These are phyloP conservation scores for Salix purpurea DNA, from an alignment of 345 rosid species.

Conservation along the genomic window DNA sequence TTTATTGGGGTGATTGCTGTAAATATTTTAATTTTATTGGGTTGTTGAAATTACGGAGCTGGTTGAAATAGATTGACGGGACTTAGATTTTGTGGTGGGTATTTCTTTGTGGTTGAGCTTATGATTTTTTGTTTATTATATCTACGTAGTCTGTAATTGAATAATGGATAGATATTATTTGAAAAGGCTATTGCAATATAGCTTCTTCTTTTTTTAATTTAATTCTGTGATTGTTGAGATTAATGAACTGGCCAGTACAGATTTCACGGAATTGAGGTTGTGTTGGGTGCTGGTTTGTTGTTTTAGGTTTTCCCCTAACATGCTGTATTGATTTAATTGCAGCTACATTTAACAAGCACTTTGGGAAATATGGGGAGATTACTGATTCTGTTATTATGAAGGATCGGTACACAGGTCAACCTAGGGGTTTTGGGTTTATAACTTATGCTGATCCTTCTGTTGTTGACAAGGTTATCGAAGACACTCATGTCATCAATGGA, in stretches of 20 bases:
- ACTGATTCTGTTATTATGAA: constrained; percentile 95
- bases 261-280: not conserved
- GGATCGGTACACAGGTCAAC: constrained; percentile 85
- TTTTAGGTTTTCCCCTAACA: not conserved
- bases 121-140: too few species aligned
- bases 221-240: not conserved
- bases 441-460: constrained; percentile 90
- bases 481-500: constrained; percentile 67
- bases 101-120: too few species aligned
- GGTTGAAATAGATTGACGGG: too few species aligned
- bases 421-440: constrained; percentile 95
- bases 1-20: too few species aligned
- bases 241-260: too few species aligned
- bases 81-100: too few species aligned
- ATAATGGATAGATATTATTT: too few species aligned
- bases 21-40: too few species aligned
- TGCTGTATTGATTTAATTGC: constrained; percentile 9
- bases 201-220: too few species aligned
- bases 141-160: too few species aligned
- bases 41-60: too few species aligned
- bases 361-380: constrained; percentile 84
- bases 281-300: not conserved
- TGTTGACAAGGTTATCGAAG: constrained; percentile 79
- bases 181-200: not conserved
- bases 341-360: constrained; percentile 78